These are phyloP conservation scores for Juncus inflexus DNA, from an alignment of 176 grass and related monocot species.

Conservation along the genomic window DNA sequence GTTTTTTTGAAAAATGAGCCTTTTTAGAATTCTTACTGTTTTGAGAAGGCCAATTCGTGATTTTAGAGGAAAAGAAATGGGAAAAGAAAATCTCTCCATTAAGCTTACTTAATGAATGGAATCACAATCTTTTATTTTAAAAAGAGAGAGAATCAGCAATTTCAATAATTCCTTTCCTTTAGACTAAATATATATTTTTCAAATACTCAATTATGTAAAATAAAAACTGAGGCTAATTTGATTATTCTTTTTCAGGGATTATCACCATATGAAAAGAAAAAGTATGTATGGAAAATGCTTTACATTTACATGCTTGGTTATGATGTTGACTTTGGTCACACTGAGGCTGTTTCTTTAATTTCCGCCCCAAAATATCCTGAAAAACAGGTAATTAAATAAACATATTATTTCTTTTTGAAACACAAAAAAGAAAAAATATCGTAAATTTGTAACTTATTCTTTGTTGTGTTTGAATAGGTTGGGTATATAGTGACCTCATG, in stretches of 20 bases:
- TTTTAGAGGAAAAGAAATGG: neutral
- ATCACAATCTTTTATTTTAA: neutral
- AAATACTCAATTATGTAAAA: too few relatives aligned
- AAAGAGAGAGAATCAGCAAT: neutral
- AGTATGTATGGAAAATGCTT: slow-evolving; percentile 99
- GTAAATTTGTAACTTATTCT: neutral
- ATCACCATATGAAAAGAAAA: slow-evolving; percentile 97
- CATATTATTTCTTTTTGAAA: neutral
- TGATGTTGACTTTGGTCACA: slow-evolving; percentile 97
- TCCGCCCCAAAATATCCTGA: slow-evolving; percentile 98
- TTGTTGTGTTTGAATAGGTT: slow-evolving; percentile 50
- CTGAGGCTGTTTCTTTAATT: slow-evolving; percentile 96
- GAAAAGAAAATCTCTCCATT: slow-evolving; percentile 2
- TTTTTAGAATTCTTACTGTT: neutral
- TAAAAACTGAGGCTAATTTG: too few relatives aligned
- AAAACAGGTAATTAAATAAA: slow-evolving; percentile 71
- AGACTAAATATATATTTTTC: neutral
- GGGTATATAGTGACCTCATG: slow-evolving; percentile 97
- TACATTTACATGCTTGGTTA: slow-evolving; percentile 99
- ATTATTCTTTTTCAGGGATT: slow-evolving; percentile 54
- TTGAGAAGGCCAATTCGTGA: neutral
- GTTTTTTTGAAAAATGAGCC: neutral
- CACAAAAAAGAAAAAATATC: slow-evolving; percentile 3
- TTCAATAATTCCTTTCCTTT: neutral
- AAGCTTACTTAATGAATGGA: neutral